Evolutionary conservation across 495 filamentous ascomycete genomes (phyloP).

Genomic region (Penicillium nucicola): DNA sequence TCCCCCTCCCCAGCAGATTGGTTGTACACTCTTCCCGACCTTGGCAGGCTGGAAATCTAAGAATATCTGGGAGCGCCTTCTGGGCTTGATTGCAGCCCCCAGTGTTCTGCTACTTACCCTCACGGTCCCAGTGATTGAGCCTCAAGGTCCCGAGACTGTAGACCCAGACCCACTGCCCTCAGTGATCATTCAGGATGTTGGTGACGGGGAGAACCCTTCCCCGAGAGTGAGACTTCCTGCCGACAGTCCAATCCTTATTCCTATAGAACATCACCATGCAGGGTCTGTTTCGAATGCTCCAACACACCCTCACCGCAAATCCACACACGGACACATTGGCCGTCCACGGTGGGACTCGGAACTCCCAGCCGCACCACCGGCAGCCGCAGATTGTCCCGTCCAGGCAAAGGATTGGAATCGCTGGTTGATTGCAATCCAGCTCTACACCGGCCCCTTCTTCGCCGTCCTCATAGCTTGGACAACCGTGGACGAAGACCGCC

Average conservation of each 20-base stretch:
- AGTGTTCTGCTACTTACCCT: constrained; percentile 88
- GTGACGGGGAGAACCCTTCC: constrained; percentile 17
- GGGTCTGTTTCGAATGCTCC: constrained; percentile 8
- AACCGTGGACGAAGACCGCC: constrained; percentile 53
- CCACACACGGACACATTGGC: constrained; percentile 1
- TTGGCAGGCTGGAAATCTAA: constrained; percentile 77
- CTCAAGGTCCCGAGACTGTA: constrained; percentile 47
- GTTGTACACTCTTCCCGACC: constrained; percentile 82
- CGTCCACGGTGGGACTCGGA: constrained; percentile 43
- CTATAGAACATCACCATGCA: constrained; percentile 12
- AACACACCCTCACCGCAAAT: constrained; percentile 15
- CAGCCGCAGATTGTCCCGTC: constrained; percentile 15
- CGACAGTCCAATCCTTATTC: constrained; percentile 38
- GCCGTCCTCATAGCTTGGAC: constrained; percentile 74
- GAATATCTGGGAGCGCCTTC: constrained; percentile 66
- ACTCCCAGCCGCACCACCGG: constrained; percentile 27
- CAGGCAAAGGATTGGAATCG: constrained; percentile 70
- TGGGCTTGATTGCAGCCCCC: constrained; percentile 78
- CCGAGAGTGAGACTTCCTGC: constrained; percentile 39
- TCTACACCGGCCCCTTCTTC: constrained; percentile 86
- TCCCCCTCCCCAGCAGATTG: constrained; percentile 65
- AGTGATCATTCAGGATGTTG: constrained; percentile 32
- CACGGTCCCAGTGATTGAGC: constrained; percentile 88
- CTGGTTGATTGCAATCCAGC: constrained; percentile 82
- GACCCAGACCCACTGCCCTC: constrained; percentile 34